phyloP scores from a whole-genome alignment of 2,329 filamentous ascomycete species.

The Colletotrichum gigasporum region DNA sequence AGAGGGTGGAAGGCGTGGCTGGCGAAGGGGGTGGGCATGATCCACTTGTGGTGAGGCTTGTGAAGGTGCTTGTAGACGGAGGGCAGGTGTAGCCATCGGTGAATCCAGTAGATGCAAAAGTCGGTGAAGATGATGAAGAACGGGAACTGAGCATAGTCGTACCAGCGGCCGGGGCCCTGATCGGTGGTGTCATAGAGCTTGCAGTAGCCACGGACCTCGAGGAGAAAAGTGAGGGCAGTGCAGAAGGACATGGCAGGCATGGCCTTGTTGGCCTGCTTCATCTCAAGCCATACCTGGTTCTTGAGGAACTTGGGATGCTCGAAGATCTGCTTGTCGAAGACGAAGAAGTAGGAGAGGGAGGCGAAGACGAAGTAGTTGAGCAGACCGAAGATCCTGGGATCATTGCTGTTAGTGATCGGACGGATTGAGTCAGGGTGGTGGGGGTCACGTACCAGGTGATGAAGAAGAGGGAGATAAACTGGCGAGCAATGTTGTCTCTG shows the following conservation, averaged over 20 bases:
- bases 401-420: slow-evolving; percentile 2
- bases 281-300: slow-evolving; percentile 89
- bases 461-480: slow-evolving; percentile 78
- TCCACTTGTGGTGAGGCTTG: slow-evolving; percentile 99
- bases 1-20: slow-evolving; percentile 95
- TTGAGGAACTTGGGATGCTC: slow-evolving; percentile 94
- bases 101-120: slow-evolving; percentile 90
- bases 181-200: slow-evolving; percentile 86
- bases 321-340: slow-evolving; percentile 92
- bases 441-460: slow-evolving; percentile 78
- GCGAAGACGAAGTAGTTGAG: slow-evolving; percentile 87
- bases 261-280: slow-evolving; percentile 78
- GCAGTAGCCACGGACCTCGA: slow-evolving; percentile 84
- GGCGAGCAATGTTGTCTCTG: slow-evolving; percentile 81
- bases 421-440: background rate
- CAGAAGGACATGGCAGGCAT: slow-evolving; percentile 86
- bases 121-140: slow-evolving; percentile 91
- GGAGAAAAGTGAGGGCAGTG: slow-evolving; percentile 83
- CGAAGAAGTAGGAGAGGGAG: slow-evolving; percentile 82
- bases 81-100: slow-evolving; percentile 85
- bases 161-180: slow-evolving; percentile 80
- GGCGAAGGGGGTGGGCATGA: slow-evolving; percentile 95
- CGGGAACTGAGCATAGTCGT: slow-evolving; percentile 86
- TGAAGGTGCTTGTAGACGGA: slow-evolving; percentile 86
- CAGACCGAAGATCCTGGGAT: slow-evolving; percentile 81